Conservation (phyloP, 805 yeast species). For the Candida tallmaniae region DNA sequence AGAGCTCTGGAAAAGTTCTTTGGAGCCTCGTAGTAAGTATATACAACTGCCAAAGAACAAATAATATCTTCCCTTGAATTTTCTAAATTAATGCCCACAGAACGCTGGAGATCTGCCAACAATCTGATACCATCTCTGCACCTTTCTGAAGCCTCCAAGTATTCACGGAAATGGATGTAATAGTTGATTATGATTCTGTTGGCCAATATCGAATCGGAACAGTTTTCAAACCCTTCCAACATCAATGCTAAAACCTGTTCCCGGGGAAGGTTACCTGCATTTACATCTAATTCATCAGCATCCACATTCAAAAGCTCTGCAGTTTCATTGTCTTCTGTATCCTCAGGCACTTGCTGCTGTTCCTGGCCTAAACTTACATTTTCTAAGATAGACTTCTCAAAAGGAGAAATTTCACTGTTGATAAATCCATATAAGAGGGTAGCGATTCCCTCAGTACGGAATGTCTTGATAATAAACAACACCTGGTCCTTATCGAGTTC, state of each 20-base stretch:
- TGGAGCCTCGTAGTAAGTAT: constrained; percentile 87
- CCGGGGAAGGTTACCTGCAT: constrained; percentile 24
- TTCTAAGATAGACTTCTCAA: constrained; percentile 30
- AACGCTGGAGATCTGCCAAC: constrained; percentile 44
- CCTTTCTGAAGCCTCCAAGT: constrained; percentile 53
- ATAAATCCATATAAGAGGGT: constrained; percentile 57
- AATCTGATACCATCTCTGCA: constrained; percentile 58
- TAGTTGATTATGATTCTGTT: constrained; percentile 61
- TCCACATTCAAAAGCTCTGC: constrained; percentile 18
- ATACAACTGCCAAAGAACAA: constrained; percentile 65
- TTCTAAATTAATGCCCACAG: constrained; percentile 43
- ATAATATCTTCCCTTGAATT: constrained; percentile 57
- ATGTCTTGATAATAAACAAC: constrained; percentile 49
- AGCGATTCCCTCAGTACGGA: constrained; percentile 60
- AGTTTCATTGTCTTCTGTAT: not conserved
- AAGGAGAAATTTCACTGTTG: constrained; percentile 66
- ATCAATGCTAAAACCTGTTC: constrained; percentile 49
- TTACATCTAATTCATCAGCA: constrained; percentile 13
- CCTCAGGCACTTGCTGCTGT: constrained; percentile 12
- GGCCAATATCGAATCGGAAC: constrained; percentile 48
- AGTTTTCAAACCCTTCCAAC: constrained; percentile 44
- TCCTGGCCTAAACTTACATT: constrained; percentile 10
- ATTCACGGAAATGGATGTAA: constrained; percentile 58
- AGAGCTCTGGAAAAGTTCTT: constrained; percentile 76
- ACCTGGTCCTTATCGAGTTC: constrained; percentile 44